Evolutionary conservation across 2,329 filamentous ascomycete genomes (phyloP).

Genomic region (Pestalotiopsis sp.): DNA sequence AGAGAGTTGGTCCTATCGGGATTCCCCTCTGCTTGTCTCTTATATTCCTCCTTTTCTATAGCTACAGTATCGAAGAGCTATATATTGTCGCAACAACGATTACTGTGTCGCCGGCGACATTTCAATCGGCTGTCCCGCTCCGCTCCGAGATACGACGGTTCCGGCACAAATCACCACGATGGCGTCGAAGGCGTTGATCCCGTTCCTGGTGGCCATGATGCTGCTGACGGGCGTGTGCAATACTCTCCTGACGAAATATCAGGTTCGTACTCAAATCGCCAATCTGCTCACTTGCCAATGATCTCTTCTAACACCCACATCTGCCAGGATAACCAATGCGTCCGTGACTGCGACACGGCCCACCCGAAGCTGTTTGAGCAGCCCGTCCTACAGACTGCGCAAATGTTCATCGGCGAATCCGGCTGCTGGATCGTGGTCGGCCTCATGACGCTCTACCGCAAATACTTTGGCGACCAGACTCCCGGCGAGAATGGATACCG

Average conservation of each 20-base stretch:
- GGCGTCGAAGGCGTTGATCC: conserved; percentile 73
- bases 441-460: conserved; percentile 66
- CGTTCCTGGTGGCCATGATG: conserved; percentile 94
- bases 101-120: neutral
- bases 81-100: neutral
- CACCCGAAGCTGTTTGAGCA: conserved; percentile 82
- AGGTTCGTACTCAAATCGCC: conserved; percentile 57
- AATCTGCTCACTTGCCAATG: neutral
- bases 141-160: neutral
- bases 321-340: conserved; percentile 89
- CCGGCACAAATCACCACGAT: conserved; percentile 47
- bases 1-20: neutral
- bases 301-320: neutral
- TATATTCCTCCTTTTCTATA: neutral
- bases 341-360: conserved; percentile 79
- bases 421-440: conserved; percentile 93
- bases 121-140: neutral
- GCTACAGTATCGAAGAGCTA: neutral
- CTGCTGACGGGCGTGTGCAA: conserved; percentile 95
- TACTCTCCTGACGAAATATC: conserved; percentile 94
- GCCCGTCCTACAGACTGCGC: conserved; percentile 91
- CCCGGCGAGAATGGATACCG: conserved; percentile 63
- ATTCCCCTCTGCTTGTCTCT: neutral
- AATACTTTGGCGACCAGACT: conserved; percentile 48
- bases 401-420: conserved; percentile 98